Percentiles rank a stretch among this genome's conserved stretches.
These are phyloP conservation scores for Mortierella sp. DNA, from an alignment of 371 early-diverging fungal species.

Conservation along the genomic window DNA sequence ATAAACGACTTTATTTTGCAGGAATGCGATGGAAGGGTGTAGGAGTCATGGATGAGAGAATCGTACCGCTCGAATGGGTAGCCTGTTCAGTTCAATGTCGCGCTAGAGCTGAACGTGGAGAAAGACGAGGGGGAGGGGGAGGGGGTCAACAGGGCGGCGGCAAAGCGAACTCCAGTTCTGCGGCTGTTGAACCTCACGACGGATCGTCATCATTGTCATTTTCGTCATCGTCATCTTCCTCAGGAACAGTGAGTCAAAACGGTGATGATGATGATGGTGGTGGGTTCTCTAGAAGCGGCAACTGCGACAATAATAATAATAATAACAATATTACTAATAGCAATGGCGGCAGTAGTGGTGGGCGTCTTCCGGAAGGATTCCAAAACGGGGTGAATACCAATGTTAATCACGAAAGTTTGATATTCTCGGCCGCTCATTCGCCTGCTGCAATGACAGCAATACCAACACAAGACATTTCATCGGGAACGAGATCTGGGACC, in stretches of 20 bases:
- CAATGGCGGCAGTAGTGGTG: neutral
- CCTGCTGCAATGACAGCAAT: neutral
- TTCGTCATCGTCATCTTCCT: neutral
- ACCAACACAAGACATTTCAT: neutral
- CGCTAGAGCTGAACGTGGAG: slow-evolving; percentile 25
- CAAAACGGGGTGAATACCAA: neutral
- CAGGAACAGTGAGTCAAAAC: neutral
- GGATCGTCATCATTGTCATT: neutral
- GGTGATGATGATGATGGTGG: neutral
- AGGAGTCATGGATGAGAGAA: slow-evolving; percentile 52
- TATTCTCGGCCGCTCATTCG: neutral
- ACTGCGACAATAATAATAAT: neutral
- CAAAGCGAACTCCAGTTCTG: neutral
- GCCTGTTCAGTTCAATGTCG: slow-evolving; percentile 54
- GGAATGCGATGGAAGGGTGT: slow-evolving; percentile 54
- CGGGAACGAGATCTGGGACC: neutral
- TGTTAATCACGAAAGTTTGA: slow-evolving; percentile 5
- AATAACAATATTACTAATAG: neutral
- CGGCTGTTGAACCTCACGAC: neutral
- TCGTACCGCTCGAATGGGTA: slow-evolving; percentile 51
- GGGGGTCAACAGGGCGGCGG: neutral
- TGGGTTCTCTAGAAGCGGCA: neutral
- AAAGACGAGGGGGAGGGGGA: slow-evolving; percentile 21
- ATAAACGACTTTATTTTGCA: slow-evolving; percentile 41
- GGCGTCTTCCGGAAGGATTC: neutral